Percentiles rank a stretch among this genome's conserved stretches.
Evolutionary conservation across 164 flowering plant genomes (phyloP).

Genomic region (Vitis labrusca): DNA sequence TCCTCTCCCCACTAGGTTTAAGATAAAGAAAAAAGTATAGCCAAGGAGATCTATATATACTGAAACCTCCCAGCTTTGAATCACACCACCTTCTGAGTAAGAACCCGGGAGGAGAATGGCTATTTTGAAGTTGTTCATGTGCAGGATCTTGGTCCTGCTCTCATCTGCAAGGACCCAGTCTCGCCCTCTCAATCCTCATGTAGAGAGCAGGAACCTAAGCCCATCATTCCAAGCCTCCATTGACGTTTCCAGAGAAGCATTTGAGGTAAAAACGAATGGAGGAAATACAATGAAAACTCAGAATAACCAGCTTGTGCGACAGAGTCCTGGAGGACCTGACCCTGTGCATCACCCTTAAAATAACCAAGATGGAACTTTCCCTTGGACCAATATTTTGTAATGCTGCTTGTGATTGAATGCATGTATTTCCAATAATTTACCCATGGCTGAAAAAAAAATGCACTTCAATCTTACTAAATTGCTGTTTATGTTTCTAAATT

Average conservation of each 20-base stretch:
- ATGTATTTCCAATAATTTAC: no score
- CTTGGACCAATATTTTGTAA: no score
- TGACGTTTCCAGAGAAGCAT: not conserved
- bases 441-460: no score
- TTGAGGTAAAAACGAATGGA: not conserved
- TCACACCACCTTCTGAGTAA: not conserved
- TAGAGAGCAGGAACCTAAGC: slow-evolving; percentile 5
- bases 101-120: not conserved
- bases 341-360: slow-evolving; percentile 12
- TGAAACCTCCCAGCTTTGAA: not conserved
- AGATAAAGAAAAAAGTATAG: not conserved
- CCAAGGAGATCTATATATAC: not conserved
- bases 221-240: not conserved
- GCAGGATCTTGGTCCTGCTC: slow-evolving; percentile 12
- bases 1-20: not conserved
- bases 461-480: no score
- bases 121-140: not conserved
- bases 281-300: not conserved
- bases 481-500: no score
- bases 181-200: slow-evolving; percentile 1
- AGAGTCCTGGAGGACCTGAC: slow-evolving; percentile 26
- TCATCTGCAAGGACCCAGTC: not conserved
- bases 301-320: not conserved
- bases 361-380: no score
- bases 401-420: no score